phyloP scores from a whole-genome alignment of 2,329 filamentous ascomycete species.

The Aureobasidium sp. region DNA sequence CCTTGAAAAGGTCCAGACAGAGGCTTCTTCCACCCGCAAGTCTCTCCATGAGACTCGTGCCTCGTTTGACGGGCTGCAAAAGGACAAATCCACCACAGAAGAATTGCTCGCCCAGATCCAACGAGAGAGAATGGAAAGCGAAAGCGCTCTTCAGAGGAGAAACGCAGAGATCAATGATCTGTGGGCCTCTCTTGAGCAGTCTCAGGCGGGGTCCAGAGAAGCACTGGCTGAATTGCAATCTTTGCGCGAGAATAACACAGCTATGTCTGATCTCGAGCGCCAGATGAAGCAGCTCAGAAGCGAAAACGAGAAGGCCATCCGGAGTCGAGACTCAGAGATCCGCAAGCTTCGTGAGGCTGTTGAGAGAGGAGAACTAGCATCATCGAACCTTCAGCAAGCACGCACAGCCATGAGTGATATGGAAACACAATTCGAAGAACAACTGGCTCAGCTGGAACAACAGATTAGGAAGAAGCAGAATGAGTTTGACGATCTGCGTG shows the following conservation, averaged over 20 bases:
- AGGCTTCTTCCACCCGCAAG: background rate
- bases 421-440: conserved; percentile 6
- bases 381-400: background rate
- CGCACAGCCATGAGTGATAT: conserved; percentile 4
- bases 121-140: background rate
- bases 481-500: background rate
- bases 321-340: conserved; percentile 5
- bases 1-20: background rate
- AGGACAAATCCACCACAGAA: background rate
- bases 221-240: conserved; percentile 10
- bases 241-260: background rate
- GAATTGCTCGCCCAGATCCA: conserved; percentile 6
- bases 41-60: background rate
- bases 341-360: conserved; percentile 10
- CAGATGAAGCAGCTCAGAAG: conserved; percentile 7
- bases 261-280: conserved; percentile 3
- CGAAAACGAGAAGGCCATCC: conserved; percentile 9
- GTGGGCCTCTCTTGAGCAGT: conserved; percentile 12
- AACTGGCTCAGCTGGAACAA: background rate
- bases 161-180: conserved; percentile 13
- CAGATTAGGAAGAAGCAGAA: background rate
- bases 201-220: conserved; percentile 11
- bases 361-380: background rate
- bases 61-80: background rate
- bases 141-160: background rate